A percentile compares a stretch with the other conserved stretches of the same genome.
Evolutionary conservation across 139 green algal species (phyloP).

Genomic region (Edaphochlamys debaryana): DNA sequence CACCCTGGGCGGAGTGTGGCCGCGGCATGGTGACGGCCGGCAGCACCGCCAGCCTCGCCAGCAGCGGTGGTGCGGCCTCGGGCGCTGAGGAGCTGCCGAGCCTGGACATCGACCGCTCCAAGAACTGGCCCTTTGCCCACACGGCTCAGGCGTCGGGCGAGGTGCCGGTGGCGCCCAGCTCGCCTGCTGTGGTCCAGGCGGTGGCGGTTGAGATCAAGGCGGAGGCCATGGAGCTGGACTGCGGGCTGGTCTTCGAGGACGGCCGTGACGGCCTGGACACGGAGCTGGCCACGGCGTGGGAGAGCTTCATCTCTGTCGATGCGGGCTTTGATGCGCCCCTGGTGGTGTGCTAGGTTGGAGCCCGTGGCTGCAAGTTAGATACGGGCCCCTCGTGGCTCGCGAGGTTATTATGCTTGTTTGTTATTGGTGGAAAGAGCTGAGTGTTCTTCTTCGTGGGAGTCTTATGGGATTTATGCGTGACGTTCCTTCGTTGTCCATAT

Average conservation of each 20-base stretch:
- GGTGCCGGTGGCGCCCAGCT: neutral
- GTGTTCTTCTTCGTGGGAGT: no score
- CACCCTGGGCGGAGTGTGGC: neutral
- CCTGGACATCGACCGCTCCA: neutral
- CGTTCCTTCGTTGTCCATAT: no score
- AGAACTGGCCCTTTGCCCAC: no score
- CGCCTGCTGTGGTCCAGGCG: neutral
- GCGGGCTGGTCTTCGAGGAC: neutral
- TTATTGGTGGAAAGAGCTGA: neutral
- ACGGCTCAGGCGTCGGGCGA: no score
- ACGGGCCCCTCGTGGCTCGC: no score
- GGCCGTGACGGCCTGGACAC: neutral
- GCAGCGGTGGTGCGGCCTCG: no score
- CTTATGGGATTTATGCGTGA: no score
- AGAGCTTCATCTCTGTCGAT: neutral
- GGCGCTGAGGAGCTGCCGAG: neutral
- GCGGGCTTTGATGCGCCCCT: neutral
- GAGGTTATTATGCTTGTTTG: neutral
- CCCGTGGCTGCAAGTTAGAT: no score
- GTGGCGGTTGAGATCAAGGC: no score
- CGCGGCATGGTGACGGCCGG: neutral
- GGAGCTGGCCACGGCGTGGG: conserved; percentile 5
- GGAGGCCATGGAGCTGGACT: neutral
- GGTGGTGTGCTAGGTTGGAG: no score
- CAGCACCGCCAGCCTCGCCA: conserved; percentile 6